Evolutionary conservation across 2,329 filamentous ascomycete genomes (phyloP), one percentile per base, ranked within the genome.

Genomic region (Zarea fungicola): DNA sequence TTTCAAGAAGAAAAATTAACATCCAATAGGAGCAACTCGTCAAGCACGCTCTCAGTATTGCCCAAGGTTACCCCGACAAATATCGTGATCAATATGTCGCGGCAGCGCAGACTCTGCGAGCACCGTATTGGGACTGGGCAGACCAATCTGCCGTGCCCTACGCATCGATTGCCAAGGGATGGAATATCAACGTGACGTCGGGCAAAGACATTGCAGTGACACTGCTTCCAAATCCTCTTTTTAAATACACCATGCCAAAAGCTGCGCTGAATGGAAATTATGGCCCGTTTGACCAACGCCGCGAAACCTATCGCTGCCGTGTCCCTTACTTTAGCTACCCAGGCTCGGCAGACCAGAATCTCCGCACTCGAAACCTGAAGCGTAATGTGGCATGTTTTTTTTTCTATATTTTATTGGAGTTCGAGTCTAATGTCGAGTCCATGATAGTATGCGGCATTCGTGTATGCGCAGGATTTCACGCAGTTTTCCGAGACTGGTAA

Each of bases 81-180:
- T 61, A 25, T 51, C 59, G 28, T 51, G 56, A 11, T 42, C 50
- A 31, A 10, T 74, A 74, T 55, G 49, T 55, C 9, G 55, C 61
- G 2, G 70, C 72, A 3, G 71, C 69, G 2, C 57, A 69, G 29
- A 60, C 56, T 0, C 63, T 74, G 21, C 67, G 71, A 4, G 56
- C 66, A 9, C 71, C 73, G 3, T 74, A 63, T 59, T 75, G 72
- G 73, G 72, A 75, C 59, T 76, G 71, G 72, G 71, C 67, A 1
- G 48, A 51, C 10, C 60, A 70, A 31, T 46, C 65, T 1, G 51
- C 46, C 6, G 58, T 76, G 3, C 72, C 73, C 4, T 54, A 58
- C 0, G 64, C 65, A 6, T 65, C 56, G 4, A 51, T 50, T 2
- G 49, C 52, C 7, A 16, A 3, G 5, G 43, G 28, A 6, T 7